Evolutionary conservation across 1,284 basidiomycete genomes (phyloP).

Genomic region (Papiliotrema fonsecae): DNA sequence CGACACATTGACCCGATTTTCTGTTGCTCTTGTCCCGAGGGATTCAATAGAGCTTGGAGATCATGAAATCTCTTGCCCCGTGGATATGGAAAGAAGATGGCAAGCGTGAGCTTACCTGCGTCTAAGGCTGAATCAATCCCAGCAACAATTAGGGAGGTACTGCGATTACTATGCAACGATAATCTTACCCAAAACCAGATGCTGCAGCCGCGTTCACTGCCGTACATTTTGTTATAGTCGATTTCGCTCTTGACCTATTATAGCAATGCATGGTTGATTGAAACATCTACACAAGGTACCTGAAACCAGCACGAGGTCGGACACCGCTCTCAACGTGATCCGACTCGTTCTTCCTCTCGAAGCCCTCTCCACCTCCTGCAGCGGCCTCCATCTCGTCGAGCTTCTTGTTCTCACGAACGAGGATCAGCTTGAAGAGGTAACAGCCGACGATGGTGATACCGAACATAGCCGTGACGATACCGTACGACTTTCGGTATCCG

Average conservation of each 20-base stretch:
- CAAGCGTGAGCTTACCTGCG: background rate
- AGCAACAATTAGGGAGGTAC: too few species aligned
- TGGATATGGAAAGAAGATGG: background rate
- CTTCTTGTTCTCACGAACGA: constrained; percentile 33
- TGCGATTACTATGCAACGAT: too few species aligned
- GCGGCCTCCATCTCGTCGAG: constrained; percentile 30
- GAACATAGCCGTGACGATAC: constrained; percentile 31
- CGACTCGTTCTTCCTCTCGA: constrained; percentile 47
- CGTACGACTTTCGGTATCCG: constrained; percentile 39
- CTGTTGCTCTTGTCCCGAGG: background rate
- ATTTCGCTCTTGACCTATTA: background rate
- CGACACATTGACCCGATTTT: background rate
- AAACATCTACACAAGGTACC: constrained; percentile 43
- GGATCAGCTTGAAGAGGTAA: constrained; percentile 28
- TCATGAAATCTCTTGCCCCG: background rate
- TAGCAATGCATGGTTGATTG: background rate
- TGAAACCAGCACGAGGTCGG: constrained; percentile 49
- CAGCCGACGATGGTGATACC: constrained; percentile 29
- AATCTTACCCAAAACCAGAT: too few species aligned
- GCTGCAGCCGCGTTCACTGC: background rate
- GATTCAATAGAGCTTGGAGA: background rate
- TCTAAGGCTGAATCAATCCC: too few species aligned
- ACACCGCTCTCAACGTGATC: constrained; percentile 32
- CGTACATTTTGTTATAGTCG: background rate
- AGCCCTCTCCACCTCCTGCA: constrained; percentile 21